Evolutionary conservation across 441 rosid species (phyloP), one percentile per base, ranked within the genome.

Genomic region (Lepidium campestre): DNA sequence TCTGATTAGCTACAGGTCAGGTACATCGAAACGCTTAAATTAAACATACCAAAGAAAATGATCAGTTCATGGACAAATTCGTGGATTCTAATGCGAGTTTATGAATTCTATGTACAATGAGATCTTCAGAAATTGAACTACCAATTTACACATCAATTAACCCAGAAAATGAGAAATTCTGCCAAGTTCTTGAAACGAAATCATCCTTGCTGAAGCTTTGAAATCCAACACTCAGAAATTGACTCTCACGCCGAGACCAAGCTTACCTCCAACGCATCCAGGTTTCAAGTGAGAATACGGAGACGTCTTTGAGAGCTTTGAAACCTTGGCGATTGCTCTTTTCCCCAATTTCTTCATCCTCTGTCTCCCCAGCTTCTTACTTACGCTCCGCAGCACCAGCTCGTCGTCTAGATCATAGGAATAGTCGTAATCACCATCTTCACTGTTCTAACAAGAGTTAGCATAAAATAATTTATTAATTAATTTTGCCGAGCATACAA

Each of bases 331-430:
- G 72, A 68, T 85, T 1, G 52, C 77, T 67, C 90, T 81, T 29
- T 75, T 75, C 68, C 71, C 78, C 15, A 74, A 0, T 22, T 75
- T 70, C 78, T 67, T 75, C 79, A 87, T 83, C 80, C 98, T 85
- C 84, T 85, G 83, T 74, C 82, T 84, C 64, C 81, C 92, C 6
- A 89, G 45, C 78, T 83, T 89, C 68, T 73, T 86, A 7, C 76
- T 73, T 67, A 83, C 81, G 31, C 68, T 81, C 0, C 75, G 54
- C 8, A 88, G 92, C 62, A 91, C 84, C 25, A 86, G 70, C 75
- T 91, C 96, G 17, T 87, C 96, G 50, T 91, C 92, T 56, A 85
- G 69, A 63, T 83, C 96, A 57, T 77, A 79, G 3, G 73, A 86
- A 63, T 69, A 79, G 4, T 67, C 88, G 22, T 73, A 78, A 0